Evolutionary conservation across 345 rosid genomes (phyloP), one percentile per base, ranked within the genome.

Genomic region (Camelina hispida): DNA sequence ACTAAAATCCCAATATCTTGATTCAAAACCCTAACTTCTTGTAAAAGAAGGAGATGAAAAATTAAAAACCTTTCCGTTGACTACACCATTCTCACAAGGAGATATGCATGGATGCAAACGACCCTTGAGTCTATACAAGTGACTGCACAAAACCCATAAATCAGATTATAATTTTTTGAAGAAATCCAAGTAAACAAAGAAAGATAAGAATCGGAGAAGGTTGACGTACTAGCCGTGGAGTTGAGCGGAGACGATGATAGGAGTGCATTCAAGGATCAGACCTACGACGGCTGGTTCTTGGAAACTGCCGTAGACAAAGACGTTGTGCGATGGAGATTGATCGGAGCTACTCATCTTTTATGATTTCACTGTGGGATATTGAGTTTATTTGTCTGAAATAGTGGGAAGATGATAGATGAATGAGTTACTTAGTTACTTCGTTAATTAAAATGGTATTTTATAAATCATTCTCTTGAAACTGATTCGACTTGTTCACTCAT

Each of bases 221-320:
- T 9, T 32, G 34, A 68, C 85, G 2, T 61, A 91, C 98, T 68
- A 83, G 91, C 82, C 83, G 23, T 73, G 72, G 75, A 94, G 96
- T 75, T 81, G 53, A 46, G 98, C 96, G 0, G 88, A 43, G 78
- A 89, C 62, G 22, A 77, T 72, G 34, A 61, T 79, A 6, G 97
- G 97, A 79, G 79, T 42, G 16, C 93, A 88, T 7, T 88, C 86
- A 55, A 90, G 77, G 16, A 95, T 89, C 57, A 84, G 85, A 11
- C 72, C 55, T 15, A 89, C 96, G 25, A 90, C 87, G 62, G 89
- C 84, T 78, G 90, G 96, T 9, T 88, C 91, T 2, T 87, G 75
- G 16, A 92, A 91, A 83, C 93, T 90, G 5, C 98, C 98, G 38
- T 92, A 95, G 4, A 95, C 98, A 82, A 95, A 90, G 46, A 95